Evolutionary conservation across 768 basidiomycete genomes (phyloP).

Genomic region (Termitomyces sp.): DNA sequence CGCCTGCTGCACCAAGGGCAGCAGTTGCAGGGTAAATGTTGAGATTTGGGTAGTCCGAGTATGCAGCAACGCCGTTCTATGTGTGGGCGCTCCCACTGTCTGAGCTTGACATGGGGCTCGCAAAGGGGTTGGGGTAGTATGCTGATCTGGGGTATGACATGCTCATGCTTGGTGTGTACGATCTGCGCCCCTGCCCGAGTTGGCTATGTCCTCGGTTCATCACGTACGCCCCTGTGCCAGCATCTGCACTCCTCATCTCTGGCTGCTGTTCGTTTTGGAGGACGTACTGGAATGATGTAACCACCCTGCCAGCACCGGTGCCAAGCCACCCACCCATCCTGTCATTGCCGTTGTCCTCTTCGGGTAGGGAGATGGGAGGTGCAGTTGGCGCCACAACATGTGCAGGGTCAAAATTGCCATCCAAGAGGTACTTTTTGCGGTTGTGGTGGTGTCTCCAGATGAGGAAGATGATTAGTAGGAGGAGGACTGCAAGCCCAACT

Average conservation of each 20-base stretch:
- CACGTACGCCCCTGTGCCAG: not conserved
- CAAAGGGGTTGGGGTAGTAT: not conserved
- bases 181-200: not conserved
- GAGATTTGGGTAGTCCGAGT: not conserved
- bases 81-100: not conserved
- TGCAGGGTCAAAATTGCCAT: slow-evolving; percentile 37
- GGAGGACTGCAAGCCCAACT: slow-evolving; percentile 21
- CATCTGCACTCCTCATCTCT: not conserved
- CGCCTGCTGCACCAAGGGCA: not conserved
- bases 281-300: slow-evolving; percentile 25
- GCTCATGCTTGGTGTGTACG: not conserved
- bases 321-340: slow-evolving; percentile 30
- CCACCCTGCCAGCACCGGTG: slow-evolving; percentile 23
- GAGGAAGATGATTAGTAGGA: slow-evolving; percentile 19
- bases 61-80: not conserved
- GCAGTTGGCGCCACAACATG: slow-evolving; percentile 11
- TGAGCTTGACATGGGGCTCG: not conserved
- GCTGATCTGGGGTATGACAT: not conserved
- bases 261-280: not conserved
- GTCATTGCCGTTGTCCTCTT: slow-evolving; percentile 19
- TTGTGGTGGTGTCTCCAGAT: slow-evolving; percentile 20
- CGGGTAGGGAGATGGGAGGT: slow-evolving; percentile 10
- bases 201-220: not conserved
- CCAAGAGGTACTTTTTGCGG: slow-evolving; percentile 22
- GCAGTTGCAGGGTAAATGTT: not conserved